Percentiles rank a stretch among this genome's conserved stretches.
Evolutionary conservation across 2,329 filamentous ascomycete genomes (phyloP).

Genomic region (Graphilbum fragrans): DNA sequence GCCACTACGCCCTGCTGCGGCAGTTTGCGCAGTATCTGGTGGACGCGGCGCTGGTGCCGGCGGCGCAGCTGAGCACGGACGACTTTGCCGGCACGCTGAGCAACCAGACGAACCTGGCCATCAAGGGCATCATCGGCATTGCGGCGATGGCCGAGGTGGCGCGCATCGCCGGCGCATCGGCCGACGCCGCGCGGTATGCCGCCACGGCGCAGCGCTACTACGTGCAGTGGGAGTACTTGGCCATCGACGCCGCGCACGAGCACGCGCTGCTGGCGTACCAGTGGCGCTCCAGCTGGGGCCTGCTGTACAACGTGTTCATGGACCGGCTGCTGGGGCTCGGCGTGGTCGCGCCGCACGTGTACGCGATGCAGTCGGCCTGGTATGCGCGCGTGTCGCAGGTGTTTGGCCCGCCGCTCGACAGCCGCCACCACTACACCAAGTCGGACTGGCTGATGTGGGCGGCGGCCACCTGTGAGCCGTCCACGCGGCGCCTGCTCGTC

Average conservation of each 20-base stretch:
- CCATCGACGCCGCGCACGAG: constrained; percentile 52
- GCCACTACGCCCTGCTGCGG: constrained; percentile 57
- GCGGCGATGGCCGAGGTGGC: constrained; percentile 64
- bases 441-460: constrained; percentile 89
- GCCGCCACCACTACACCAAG: constrained; percentile 73
- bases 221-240: constrained; percentile 56
- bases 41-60: constrained; percentile 55
- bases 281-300: constrained; percentile 69
- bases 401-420: constrained; percentile 74
- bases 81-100: constrained; percentile 68
- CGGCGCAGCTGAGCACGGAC: constrained; percentile 64
- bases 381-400: constrained; percentile 67
- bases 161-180: constrained; percentile 40
- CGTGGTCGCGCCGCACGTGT: constrained; percentile 24
- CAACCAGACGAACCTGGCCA: constrained; percentile 61
- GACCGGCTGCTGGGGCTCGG: constrained; percentile 33
- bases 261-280: constrained; percentile 66
- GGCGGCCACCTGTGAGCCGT: constrained; percentile 60
- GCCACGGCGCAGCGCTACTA: constrained; percentile 56
- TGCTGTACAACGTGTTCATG: constrained; percentile 62
- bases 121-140: constrained; percentile 70
- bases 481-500: constrained; percentile 59
- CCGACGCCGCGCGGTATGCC: constrained; percentile 48
- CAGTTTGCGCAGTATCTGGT: constrained; percentile 67
- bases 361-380: constrained; percentile 70